Conservation (phyloP, 768 basidiomycete genomes). For the Boletellus sp. region DNA sequence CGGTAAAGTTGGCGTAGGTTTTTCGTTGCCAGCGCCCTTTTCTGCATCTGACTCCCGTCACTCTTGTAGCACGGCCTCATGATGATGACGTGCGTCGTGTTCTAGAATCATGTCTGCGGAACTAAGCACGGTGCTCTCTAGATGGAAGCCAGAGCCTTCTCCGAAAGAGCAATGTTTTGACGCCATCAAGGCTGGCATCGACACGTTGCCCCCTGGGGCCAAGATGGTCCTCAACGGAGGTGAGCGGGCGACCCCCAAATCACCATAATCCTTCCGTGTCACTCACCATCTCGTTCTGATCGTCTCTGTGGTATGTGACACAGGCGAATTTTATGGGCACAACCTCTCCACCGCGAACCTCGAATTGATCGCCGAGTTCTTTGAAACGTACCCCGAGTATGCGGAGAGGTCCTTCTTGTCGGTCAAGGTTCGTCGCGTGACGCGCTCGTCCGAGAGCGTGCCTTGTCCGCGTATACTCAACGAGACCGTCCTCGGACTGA, state of each 20-base stretch:
- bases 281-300: too few relatives aligned
- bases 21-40: neutral
- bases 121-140: neutral
- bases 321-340: slow-evolving; percentile 55
- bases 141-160: slow-evolving; percentile 43
- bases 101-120: neutral
- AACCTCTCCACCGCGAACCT: slow-evolving; percentile 39
- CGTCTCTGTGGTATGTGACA: slow-evolving; percentile 11
- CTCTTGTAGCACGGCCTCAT: slow-evolving; percentile 47
- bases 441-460: too few relatives aligned
- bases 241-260: slow-evolving; percentile 11
- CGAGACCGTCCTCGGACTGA: too few relatives aligned
- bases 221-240: slow-evolving; percentile 51
- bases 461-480: neutral
- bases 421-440: slow-evolving; percentile 17
- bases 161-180: slow-evolving; percentile 58
- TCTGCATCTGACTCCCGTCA: neutral
- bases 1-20: slow-evolving; percentile 35
- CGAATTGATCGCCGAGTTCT: slow-evolving; percentile 45
- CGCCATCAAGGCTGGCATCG: slow-evolving; percentile 53
- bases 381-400: slow-evolving; percentile 34
- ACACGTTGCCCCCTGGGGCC: slow-evolving; percentile 37
- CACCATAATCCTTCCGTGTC: too few relatives aligned
- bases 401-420: slow-evolving; percentile 28
- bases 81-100: slow-evolving; percentile 47